A percentile compares a stretch with the other conserved stretches of the same genome.
Evolutionary conservation across 2,329 filamentous ascomycete species (phyloP).

Genomic region (Aspergillus transmontanensis): DNA sequence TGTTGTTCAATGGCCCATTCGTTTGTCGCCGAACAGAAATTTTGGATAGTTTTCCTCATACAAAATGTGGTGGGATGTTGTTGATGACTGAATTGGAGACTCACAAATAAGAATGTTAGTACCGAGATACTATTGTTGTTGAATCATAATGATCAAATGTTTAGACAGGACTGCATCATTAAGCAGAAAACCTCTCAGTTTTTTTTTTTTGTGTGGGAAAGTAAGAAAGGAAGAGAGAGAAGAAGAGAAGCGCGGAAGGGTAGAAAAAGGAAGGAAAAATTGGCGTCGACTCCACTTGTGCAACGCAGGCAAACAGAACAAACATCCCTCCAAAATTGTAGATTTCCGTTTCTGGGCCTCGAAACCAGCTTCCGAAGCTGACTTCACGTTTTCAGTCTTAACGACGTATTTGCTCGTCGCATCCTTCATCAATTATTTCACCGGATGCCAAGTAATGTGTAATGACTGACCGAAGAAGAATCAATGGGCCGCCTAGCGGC

Average conservation of each 20-base stretch:
- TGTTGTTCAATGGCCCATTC: conserved; percentile 62
- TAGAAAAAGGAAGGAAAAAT: conserved; percentile 21
- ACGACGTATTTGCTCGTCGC: conserved; percentile 6
- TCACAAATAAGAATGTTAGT: conserved; percentile 30
- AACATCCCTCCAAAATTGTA: conserved; percentile 35
- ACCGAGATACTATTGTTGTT: neutral
- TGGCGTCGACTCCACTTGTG: conserved; percentile 17
- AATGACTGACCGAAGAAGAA: conserved; percentile 83
- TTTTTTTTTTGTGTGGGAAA: conserved; percentile 15
- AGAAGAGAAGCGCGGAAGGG: conserved; percentile 20
- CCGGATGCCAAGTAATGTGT: conserved; percentile 24
- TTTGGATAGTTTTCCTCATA: conserved; percentile 57
- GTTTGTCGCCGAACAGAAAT: conserved; percentile 55
- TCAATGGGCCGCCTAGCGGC: conserved; percentile 81
- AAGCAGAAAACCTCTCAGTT: conserved; percentile 16
- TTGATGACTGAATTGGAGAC: conserved; percentile 15
- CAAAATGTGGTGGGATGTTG: conserved; percentile 11
- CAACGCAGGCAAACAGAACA: conserved; percentile 40
- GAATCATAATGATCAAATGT: neutral
- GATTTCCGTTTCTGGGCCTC: conserved; percentile 37
- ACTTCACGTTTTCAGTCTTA: conserved; percentile 10
- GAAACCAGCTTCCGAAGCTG: conserved; percentile 10
- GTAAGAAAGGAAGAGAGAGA: conserved; percentile 25
- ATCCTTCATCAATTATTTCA: conserved; percentile 10
- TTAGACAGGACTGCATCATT: conserved; percentile 21